Evolutionary conservation across 495 filamentous ascomycete genomes (phyloP), one percentile per base, ranked within the genome.

Genomic region (Annulohypoxylon maeteangense): DNA sequence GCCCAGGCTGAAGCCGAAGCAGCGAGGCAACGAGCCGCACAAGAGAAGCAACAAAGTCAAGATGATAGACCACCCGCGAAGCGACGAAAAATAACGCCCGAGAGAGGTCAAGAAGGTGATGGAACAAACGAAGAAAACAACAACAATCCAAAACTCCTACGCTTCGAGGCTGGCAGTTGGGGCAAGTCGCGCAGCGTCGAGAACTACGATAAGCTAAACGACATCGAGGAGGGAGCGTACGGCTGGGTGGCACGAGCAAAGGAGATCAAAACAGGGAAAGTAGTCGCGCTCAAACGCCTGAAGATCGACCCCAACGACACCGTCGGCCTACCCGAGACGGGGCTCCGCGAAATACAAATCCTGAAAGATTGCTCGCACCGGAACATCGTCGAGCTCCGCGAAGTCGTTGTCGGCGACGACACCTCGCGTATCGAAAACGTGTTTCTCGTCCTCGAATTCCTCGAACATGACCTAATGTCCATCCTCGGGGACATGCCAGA

Each of bases 201-300:
- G 78, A 91, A 94, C 77, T 98, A 94, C 79, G 92, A 97, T 78
- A 90, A 90, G 65, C 82, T 99, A 67, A 99, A 99, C 75, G 91
- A 95, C 79, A 99, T 99, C 74, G 95, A 98, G 78, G 95, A 99
- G 79, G 95, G 95, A 57, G 91, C 93, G 1, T 99, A 98, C 81
- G 95, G 95, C 56, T 94, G 90, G 88, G 95, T 99, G 3, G 94
- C 95, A 42, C 83, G 95, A 27, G 95, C 95, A 7, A 89, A 84
- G 67, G 93, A 97, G 77, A 86, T 85, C 10, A 84, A 84, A 3
- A 97, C 95, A 1, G 93, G 93, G 6, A 89, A 93, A 65, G 85
- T 99, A 6, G 94, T 98, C 20, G 95, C 95, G 40, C 81, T 99
- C 71, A 99, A 99, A 85, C 91, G 93, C 77, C 85, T 98, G 56